These are phyloP conservation scores for Podaxis rugospora DNA, from an alignment of 768 basidiomycete species.

Conservation along the genomic window DNA sequence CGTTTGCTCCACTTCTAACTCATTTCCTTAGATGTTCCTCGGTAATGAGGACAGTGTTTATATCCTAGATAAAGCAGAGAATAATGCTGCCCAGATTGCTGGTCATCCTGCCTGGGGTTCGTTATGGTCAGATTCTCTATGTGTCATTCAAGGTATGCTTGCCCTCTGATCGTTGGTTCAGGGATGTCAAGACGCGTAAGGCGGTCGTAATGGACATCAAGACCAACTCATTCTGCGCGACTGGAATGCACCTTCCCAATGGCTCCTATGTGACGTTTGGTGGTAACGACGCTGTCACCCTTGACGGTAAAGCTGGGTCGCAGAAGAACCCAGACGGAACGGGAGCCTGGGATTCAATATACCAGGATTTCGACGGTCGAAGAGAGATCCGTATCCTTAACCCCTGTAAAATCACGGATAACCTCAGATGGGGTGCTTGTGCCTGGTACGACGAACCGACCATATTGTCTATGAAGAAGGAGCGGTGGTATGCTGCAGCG, in stretches of 20 bases:
- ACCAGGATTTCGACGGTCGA: not conserved
- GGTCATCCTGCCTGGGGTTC: slow-evolving; percentile 65
- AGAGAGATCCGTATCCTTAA: slow-evolving; percentile 39
- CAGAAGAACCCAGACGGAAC: slow-evolving; percentile 59
- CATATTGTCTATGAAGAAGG: not conserved
- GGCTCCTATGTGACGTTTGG: slow-evolving; percentile 80
- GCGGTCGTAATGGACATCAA: slow-evolving; percentile 56
- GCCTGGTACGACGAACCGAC: not conserved
- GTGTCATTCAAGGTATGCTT: not conserved
- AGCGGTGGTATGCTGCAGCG: not conserved
- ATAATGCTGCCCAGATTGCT: slow-evolving; percentile 57
- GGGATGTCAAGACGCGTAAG: slow-evolving; percentile 52
- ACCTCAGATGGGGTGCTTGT: not conserved
- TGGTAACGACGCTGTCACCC: slow-evolving; percentile 64
- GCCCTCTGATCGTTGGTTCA: slow-evolving; percentile 36
- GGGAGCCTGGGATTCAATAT: slow-evolving; percentile 39
- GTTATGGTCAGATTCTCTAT: slow-evolving; percentile 39
- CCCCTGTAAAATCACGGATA: not conserved
- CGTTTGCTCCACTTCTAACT: not conserved
- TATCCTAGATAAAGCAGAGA: slow-evolving; percentile 76
- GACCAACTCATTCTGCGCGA: slow-evolving; percentile 82
- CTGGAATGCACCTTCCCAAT: slow-evolving; percentile 57
- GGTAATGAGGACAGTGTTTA: slow-evolving; percentile 41
- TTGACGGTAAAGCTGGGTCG: slow-evolving; percentile 51
- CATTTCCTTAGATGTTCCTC: slow-evolving; percentile 36